Evolutionary conservation across 306 rosid species (phyloP), one percentile per base, ranked within the genome.

Genomic region (Pyrus betulifolia): DNA sequence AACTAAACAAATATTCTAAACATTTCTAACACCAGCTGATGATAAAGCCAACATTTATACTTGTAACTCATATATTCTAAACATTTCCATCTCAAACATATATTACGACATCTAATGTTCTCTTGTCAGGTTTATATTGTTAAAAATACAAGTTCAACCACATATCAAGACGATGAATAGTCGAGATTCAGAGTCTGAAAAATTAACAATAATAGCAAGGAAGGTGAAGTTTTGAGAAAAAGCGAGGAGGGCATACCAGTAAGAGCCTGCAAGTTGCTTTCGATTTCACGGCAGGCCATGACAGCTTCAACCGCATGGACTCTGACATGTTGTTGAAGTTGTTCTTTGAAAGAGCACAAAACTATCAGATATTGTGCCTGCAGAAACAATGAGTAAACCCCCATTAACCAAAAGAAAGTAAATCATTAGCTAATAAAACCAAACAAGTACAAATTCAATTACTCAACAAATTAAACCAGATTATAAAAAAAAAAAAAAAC

Each of bases 241-340:
- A 64, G 17, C 5, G 69, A 28, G 12, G 17, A 18, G 66, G 45
- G 15, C 62, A 5, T 81, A 95, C 99, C 97, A 25, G 99, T 92
- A 69, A 96, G 93, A 70, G 99, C 93, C 76, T 96, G 99, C 71
- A 96, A 89, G 77, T 92, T 87, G 59, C 87, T 96, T 84, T 96
- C 99, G 30, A 96, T 96, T 74, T 96, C 99, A 75, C 99, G 99
- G 96, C 99, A 96, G 22, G 93, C 98, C 96, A 96, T 86, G 82
- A 96, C 99, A 52, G 99, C 99, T 82, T 96, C 99, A 23, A 96
- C 98, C 51, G 99, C 99, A 78, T 96, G 99, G 76, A 92, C 95
- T 82, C 95, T 86, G 61, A 96, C 97, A 89, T 96, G 99, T 51
- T 96, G 96, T 60, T 92, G 99, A 81, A 96, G 99, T 77, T 96